phyloP scores from a whole-genome alignment of 768 basidiomycete species.

The Daedaleopsis nitida region DNA sequence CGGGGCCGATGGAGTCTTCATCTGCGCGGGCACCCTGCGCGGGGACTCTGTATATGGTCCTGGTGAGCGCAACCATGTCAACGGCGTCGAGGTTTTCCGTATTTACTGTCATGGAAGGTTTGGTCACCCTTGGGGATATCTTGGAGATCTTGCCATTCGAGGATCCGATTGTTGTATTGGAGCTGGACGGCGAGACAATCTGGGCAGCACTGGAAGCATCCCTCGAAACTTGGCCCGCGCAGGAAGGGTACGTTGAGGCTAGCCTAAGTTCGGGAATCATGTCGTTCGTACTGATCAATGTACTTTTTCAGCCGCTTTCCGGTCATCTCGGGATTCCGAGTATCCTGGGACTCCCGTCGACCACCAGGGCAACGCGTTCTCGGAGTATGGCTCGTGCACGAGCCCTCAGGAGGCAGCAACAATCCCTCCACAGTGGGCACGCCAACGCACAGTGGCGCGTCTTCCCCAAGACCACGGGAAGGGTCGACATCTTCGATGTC shows the following conservation, averaged over 20 bases:
- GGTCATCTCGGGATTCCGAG: constrained; percentile 79
- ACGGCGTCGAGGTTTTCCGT: background rate
- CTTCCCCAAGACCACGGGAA: constrained; percentile 7
- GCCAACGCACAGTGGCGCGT: constrained; percentile 22
- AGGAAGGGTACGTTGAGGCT: constrained; percentile 66
- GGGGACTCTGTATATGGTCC: constrained; percentile 87
- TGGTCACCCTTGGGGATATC: constrained; percentile 82
- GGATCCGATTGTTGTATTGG: constrained; percentile 80
- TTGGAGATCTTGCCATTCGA: constrained; percentile 89
- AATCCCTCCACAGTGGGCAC: constrained; percentile 13
- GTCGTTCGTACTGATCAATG: background rate
- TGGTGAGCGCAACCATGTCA: constrained; percentile 42
- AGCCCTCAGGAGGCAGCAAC: constrained; percentile 26
- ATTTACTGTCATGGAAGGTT: constrained; percentile 41
- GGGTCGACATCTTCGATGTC: constrained; percentile 21
- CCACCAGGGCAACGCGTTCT: constrained; percentile 72
- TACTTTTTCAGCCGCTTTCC: constrained; percentile 72
- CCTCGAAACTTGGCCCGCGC: constrained; percentile 80
- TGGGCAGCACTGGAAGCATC: constrained; percentile 80
- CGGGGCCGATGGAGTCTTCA: constrained; percentile 78
- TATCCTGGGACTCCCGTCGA: constrained; percentile 83
- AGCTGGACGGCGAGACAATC: constrained; percentile 75
- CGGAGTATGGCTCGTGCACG: constrained; percentile 62
- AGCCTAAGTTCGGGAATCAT: too few relatives aligned
- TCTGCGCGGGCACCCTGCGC: constrained; percentile 82